These are phyloP conservation scores for Blastocystis sp. DNA, from an alignment of 352 stramenopile genomes.

Conservation along the genomic window DNA sequence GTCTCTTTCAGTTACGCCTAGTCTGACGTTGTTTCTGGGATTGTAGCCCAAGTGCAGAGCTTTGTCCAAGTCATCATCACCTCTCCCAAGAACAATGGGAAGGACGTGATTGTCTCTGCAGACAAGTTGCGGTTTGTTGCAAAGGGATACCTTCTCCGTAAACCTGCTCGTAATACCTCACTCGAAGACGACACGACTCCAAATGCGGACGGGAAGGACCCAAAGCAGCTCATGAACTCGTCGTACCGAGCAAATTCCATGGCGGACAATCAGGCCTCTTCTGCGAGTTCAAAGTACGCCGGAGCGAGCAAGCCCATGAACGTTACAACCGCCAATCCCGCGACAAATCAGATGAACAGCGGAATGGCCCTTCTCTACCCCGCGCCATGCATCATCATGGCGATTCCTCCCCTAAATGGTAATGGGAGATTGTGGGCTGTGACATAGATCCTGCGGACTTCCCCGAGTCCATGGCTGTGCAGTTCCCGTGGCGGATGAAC, in stretches of 20 bases:
- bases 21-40: constrained; percentile 58
- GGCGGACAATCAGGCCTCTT: not conserved
- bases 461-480: constrained; percentile 63
- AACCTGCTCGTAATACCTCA: not conserved
- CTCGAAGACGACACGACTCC: constrained; percentile 7
- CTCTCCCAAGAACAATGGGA: constrained; percentile 45
- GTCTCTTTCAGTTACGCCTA: not conserved
- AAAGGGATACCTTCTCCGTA: constrained; percentile 44
- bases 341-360: constrained; percentile 41
- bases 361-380: constrained; percentile 64
- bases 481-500: constrained; percentile 65
- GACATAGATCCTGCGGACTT: constrained; percentile 56
- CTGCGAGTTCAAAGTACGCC: not conserved
- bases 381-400: constrained; percentile 69
- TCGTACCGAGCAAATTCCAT: not conserved
- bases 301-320: not conserved
- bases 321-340: not conserved
- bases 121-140: constrained; percentile 42
- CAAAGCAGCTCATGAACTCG: not conserved
- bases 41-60: constrained; percentile 12
- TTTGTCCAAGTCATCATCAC: constrained; percentile 49
- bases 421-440: not conserved
- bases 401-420: constrained; percentile 43
- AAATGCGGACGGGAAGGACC: not conserved
- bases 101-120: constrained; percentile 25